Percentiles rank a stretch among this genome's conserved stretches.
Conservation (phyloP, 805 yeast species). For the Yarrowia phangngaensis region DNA sequence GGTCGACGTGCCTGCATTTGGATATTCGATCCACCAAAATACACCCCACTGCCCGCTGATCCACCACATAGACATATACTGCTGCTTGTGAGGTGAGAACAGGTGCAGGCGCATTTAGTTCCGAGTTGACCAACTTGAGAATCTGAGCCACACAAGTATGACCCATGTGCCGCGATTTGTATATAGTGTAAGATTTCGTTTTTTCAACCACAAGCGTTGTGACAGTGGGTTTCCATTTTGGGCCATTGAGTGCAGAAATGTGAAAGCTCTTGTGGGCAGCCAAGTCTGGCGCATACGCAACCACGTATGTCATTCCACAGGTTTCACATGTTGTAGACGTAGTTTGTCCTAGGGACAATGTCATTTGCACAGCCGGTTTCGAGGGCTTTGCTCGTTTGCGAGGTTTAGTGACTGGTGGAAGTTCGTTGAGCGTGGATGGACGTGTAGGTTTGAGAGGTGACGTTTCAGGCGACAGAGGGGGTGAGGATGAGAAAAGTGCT, state of each 20-base stretch:
- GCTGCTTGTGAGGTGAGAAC: slow-evolving; percentile 8
- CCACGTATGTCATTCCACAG: slow-evolving; percentile 23
- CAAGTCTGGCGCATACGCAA: slow-evolving; percentile 1
- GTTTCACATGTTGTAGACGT: slow-evolving; percentile 8
- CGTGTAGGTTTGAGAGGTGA: slow-evolving; percentile 6
- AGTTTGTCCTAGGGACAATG: slow-evolving; percentile 19
- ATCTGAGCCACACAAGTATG: slow-evolving; percentile 11
- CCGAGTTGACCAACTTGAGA: slow-evolving; percentile 18
- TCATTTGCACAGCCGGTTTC: slow-evolving; percentile 3
- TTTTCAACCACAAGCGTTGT: slow-evolving; percentile 1
- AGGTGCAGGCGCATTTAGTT: slow-evolving; percentile 19
- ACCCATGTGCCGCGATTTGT: slow-evolving; percentile 9
- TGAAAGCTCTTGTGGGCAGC: slow-evolving; percentile 16
- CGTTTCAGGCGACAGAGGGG: not conserved
- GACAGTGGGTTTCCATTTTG: slow-evolving; percentile 17
- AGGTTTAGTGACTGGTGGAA: not conserved
- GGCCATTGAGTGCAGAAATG: slow-evolving; percentile 12
- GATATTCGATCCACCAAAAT: slow-evolving; percentile 12
- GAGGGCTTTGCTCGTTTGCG: not conserved
- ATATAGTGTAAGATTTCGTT: slow-evolving; percentile 1
- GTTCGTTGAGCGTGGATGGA: not conserved
- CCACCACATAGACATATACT: slow-evolving; percentile 15
- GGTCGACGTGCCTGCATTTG: not conserved
- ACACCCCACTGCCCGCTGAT: slow-evolving; percentile 20
- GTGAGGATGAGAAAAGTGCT: slow-evolving; percentile 9